Evolutionary conservation across 2,329 filamentous ascomycete genomes (phyloP), one percentile per base, ranked within the genome.

Genomic region (Fusarium citri): DNA sequence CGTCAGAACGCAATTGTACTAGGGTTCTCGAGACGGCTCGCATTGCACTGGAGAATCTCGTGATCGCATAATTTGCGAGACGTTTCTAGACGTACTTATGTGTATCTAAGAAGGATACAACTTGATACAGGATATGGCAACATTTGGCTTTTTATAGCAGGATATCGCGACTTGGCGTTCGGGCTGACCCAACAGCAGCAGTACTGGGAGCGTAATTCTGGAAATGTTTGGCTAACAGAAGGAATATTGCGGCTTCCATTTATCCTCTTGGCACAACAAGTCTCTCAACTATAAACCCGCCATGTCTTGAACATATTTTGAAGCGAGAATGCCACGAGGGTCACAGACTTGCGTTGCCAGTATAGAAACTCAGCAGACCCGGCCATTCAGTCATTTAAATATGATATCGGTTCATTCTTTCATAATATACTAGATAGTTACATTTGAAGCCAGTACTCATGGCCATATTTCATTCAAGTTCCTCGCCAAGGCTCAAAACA

Each of bases 11-110:
- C 16, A 77, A 80, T 25, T 90, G 87, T 64, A 74, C 85, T 66
- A 80, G 79, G 60, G 83, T 89, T 34, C 82, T 90, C 20, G 82
- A 86, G 30, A 82, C 88, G 31, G 87, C 88, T 8, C 84, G 84
- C 63, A 72, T 80, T 46, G 85, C 87, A 4, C 80, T 90, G 54
- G 84, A 88, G 30, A 82, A 81, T 28, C 76, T 90, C 25, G 80
- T 87, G 15, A 89, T 90, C 77, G 80, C 85, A 20, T 88, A 57
- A 31, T 25, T 18, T 37, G 9, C 15, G 16, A 43, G 16, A 28
- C 23, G 42, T 12, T 42, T n/a, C 47, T n/a, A 40, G 9, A 25
- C 5, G 18, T 30, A 26, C 2, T 23, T 40, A n/a, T n/a, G n/a
- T n/a, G n/a, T n/a, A n/a, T n/a, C n/a, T n/a, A n/a, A 26, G 9